Evolutionary conservation across 148 eudicot species (phyloP).

Genomic region (Heliosperma pusillum): DNA sequence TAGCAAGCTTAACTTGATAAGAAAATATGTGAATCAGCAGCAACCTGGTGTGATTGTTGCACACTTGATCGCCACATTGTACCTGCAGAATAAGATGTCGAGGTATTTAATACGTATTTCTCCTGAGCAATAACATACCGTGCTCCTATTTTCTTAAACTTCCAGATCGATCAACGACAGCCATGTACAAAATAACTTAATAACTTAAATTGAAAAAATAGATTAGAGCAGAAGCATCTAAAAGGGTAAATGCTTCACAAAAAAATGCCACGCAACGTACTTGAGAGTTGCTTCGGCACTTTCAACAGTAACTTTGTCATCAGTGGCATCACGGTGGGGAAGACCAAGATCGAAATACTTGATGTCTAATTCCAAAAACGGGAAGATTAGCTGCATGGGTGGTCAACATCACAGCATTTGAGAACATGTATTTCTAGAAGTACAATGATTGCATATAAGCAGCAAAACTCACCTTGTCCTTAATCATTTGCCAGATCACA

Average conservation of each 20-base stretch:
- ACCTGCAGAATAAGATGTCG: conserved; percentile 41
- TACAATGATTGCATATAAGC: not conserved
- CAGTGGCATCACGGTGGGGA: conserved; percentile 54
- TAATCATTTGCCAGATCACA: conserved; percentile 44
- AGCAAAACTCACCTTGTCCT: conserved; percentile 36
- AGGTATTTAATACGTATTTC: conserved; percentile 4
- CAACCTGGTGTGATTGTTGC: conserved; percentile 96
- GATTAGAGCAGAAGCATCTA: not conserved
- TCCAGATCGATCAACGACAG: not conserved
- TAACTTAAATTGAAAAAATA: not conserved
- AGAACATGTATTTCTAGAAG: not conserved
- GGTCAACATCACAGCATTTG: not conserved
- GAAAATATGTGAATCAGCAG: not conserved
- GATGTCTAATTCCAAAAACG: conserved; percentile 44
- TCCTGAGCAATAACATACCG: not conserved
- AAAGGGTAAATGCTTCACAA: too few relatives aligned
- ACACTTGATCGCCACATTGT: conserved; percentile 94
- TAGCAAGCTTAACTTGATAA: not conserved
- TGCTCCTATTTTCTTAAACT: not conserved
- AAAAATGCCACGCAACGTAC: conserved; percentile 22
- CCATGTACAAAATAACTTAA: not conserved
- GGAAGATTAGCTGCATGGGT: conserved; percentile 35
- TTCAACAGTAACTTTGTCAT: conserved; percentile 50
- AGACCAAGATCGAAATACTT: conserved; percentile 51
- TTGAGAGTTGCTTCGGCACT: conserved; percentile 54